Evolutionary conservation across 2,329 filamentous ascomycete species (phyloP), one percentile per base, ranked within the genome.

Genomic region (Septoria petroselini): DNA sequence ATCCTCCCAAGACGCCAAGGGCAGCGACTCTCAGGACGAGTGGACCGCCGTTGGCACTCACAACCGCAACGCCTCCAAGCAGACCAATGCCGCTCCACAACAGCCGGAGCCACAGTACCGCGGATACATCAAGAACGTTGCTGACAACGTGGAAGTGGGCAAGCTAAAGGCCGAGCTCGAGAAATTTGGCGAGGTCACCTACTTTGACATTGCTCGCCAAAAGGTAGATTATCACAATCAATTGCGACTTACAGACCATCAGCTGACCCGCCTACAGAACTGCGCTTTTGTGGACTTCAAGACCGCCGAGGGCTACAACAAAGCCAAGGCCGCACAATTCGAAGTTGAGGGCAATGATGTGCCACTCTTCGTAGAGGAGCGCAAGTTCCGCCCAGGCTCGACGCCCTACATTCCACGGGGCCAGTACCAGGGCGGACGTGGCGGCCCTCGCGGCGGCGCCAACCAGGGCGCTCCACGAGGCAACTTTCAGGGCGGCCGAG

Each of bases 241-340:
- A 5, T 23, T 6, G 5, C 21, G 7, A 37, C 4, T 17, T 34
- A 17, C 27, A 21, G n/a, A 11, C 5, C 38, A 27, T 18, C n/a
- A 19, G 27, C 43, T 46, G 12, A 46, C 33, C 11, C n/a, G 9
- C 2, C 5, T 15, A 19, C 37, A 95, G 91, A 96, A 93, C 78
- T 96, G 90, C 66, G 93, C 93, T 19, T 97, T 97, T 67, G 88
- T 96, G 53, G 93, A 98, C 70, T 98, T 93, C 71, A 86, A 84
- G 66, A 86, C 85, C 39, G 68, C 82, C 17, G 83, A 90, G 48
- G 89, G 83, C 39, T 96, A 95, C 73, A 81, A 88, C 69, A 85
- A 87, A 55, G 93, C 93, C 35, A 78, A 88, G 30, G 81, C 81
- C 54, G 86, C 85, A 74, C 91, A 91, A 29, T 89, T 95, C 73